These are phyloP conservation scores for Candida anglica DNA, from an alignment of 805 yeast species.

Conservation along the genomic window DNA sequence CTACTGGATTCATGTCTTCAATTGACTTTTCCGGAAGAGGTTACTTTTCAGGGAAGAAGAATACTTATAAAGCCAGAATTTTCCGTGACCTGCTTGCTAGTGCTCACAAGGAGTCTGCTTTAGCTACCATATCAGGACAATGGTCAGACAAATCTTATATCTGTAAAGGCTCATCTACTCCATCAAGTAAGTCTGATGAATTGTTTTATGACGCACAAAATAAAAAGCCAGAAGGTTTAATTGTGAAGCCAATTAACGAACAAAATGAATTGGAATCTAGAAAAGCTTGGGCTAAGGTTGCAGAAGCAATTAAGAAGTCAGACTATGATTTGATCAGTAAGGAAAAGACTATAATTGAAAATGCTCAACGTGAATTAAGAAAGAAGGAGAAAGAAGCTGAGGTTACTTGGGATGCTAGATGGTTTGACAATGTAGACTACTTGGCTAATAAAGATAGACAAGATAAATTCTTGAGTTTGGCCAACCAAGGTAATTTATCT, in stretches of 20 bases:
- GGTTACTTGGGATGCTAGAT: constrained; percentile 69
- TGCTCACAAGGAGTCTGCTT: constrained; percentile 53
- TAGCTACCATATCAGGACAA: constrained; percentile 83
- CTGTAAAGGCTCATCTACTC: constrained; percentile 49
- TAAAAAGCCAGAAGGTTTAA: constrained; percentile 49
- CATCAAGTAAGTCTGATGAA: constrained; percentile 40
- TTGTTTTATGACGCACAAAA: constrained; percentile 62
- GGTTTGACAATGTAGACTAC: constrained; percentile 57
- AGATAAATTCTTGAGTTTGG: constrained; percentile 33
- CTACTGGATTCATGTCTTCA: constrained; percentile 68
- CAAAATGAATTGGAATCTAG: constrained; percentile 83
- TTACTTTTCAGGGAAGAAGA: constrained; percentile 92
- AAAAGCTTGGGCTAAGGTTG: constrained; percentile 86
- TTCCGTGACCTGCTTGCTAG: constrained; percentile 49
- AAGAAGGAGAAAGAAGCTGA: constrained; percentile 66
- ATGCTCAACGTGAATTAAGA: constrained; percentile 79
- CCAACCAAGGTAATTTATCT: constrained; percentile 51
- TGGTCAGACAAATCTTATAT: constrained; percentile 82
- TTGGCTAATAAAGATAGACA: constrained; percentile 9
- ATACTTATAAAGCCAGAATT: constrained; percentile 83
- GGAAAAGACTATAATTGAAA: constrained; percentile 77
- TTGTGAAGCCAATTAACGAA: constrained; percentile 76
- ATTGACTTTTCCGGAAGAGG: constrained; percentile 91
- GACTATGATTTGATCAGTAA: constrained; percentile 71
- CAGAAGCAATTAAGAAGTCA: constrained; percentile 75